phyloP scores from a whole-genome alignment of 768 basidiomycete genomes.

The Suillus placidus region DNA sequence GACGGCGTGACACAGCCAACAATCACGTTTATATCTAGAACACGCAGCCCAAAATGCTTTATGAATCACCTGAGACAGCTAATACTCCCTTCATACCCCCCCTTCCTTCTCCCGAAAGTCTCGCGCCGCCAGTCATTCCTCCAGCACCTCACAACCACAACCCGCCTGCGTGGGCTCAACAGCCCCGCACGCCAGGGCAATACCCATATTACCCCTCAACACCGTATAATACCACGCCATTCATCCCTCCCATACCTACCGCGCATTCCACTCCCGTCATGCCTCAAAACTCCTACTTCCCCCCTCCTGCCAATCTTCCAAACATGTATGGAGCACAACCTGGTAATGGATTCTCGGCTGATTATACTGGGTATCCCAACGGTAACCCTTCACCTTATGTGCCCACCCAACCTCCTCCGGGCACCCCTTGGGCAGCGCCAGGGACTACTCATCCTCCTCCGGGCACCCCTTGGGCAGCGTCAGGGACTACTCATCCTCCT shows the following conservation, averaged over 20 bases:
- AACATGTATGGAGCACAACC: conserved; percentile 19
- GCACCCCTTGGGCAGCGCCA: conserved; percentile 22
- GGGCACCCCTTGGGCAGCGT: conserved; percentile 20
- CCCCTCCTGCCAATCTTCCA: conserved; percentile 34
- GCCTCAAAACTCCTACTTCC: conserved; percentile 36
- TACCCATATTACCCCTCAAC: conserved; percentile 44
- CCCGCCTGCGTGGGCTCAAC: conserved; percentile 38
- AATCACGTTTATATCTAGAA: conserved; percentile 26
- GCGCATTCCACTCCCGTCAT: conserved; percentile 27
- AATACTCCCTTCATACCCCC: conserved; percentile 45
- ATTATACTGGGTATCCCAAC: conserved; percentile 37
- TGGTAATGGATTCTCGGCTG: conserved; percentile 24
- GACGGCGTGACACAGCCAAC: conserved; percentile 26
- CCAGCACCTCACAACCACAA: conserved; percentile 27
- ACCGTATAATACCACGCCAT: conserved; percentile 41
- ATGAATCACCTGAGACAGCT: conserved; percentile 31
- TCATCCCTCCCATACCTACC: conserved; percentile 39
- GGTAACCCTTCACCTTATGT: conserved; percentile 31
- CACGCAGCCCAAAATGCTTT: conserved; percentile 26
- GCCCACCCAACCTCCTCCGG: conserved; percentile 20
- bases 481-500: conserved; percentile 21
- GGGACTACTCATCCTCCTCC: conserved; percentile 15
- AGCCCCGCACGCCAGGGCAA: conserved; percentile 35
- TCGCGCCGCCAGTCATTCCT: conserved; percentile 40
- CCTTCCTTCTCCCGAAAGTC: conserved; percentile 36